These are phyloP conservation scores for Didymella arachidicola DNA, from an alignment of 2,329 filamentous ascomycete species.

Conservation along the genomic window DNA sequence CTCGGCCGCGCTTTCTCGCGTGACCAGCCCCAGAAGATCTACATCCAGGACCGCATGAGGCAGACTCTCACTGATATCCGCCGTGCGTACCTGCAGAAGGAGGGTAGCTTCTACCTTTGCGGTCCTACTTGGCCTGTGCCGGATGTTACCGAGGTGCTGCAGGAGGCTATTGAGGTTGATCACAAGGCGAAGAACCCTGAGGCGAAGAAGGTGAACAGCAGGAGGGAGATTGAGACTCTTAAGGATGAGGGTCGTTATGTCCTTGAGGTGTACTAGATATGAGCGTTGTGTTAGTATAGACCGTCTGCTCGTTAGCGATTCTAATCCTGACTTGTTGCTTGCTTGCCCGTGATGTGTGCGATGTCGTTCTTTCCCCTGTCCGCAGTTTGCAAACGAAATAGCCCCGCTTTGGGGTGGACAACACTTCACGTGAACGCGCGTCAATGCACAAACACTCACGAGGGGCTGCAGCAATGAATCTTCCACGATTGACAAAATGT, in stretches of 20 bases:
- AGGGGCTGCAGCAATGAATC: no score
- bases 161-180: constrained; percentile 86
- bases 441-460: no score
- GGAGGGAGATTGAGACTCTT: constrained; percentile 93
- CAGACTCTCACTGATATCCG: constrained; percentile 84
- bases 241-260: constrained; percentile 97
- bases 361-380: background rate
- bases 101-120: constrained; percentile 95
- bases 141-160: constrained; percentile 90
- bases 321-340: background rate
- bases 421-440: no score
- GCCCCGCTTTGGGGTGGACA: no score
- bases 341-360: background rate
- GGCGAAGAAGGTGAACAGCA: constrained; percentile 79
- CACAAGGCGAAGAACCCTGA: constrained; percentile 64
- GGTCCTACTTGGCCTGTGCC: constrained; percentile 98
- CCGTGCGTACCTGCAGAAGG: constrained; percentile 83
- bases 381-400: background rate
- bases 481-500: no score
- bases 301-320: constrained; percentile 1
- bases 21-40: constrained; percentile 98
- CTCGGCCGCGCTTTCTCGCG: constrained; percentile 94
- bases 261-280: constrained; percentile 85
- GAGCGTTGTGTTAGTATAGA: constrained; percentile 3
- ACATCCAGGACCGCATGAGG: constrained; percentile 98